Evolutionary conservation across 805 yeast species (phyloP).

Genomic region (Jamesozyma piceae): DNA sequence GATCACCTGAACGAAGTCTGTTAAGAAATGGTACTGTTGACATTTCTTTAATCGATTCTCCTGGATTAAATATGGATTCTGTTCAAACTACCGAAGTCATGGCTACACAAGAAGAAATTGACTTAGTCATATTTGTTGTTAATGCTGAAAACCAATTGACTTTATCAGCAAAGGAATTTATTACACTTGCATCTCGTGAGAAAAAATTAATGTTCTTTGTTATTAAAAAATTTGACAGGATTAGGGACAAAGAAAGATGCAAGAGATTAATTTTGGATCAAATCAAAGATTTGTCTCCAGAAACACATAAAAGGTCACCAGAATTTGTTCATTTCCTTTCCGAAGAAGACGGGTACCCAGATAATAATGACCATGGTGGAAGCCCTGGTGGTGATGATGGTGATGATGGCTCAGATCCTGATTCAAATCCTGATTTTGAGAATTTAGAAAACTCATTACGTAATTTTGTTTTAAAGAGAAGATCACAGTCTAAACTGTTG

Average conservation of each 20-base stretch:
- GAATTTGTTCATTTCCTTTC: conserved; percentile 89
- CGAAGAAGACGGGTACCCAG: conserved; percentile 32
- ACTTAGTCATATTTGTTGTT: conserved; percentile 89
- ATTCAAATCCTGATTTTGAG: conserved; percentile 60
- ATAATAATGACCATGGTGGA: conserved; percentile 27
- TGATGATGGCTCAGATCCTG: conserved; percentile 25
- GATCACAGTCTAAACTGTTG: conserved; percentile 77
- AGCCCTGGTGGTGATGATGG: conserved; percentile 28
- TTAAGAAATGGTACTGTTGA: conserved; percentile 86
- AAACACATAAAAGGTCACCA: conserved; percentile 76
- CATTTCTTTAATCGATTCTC: conserved; percentile 89
- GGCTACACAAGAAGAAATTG: conserved; percentile 94
- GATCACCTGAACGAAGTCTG: conserved; percentile 58
- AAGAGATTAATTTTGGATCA: conserved; percentile 70
- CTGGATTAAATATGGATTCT: conserved; percentile 89
- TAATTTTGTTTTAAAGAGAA: conserved; percentile 76
- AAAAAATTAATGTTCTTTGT: conserved; percentile 89
- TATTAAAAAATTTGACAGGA: conserved; percentile 84
- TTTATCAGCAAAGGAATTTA: conserved; percentile 86
- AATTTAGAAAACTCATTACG: conserved; percentile 76
- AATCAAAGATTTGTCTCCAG: conserved; percentile 78
- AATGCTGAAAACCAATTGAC: conserved; percentile 95
- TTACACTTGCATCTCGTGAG: conserved; percentile 81
- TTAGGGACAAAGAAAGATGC: conserved; percentile 74
- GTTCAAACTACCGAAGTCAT: conserved; percentile 91